phyloP scores from a whole-genome alignment of 768 basidiomycete genomes.

The Tulasnella sp. region DNA sequence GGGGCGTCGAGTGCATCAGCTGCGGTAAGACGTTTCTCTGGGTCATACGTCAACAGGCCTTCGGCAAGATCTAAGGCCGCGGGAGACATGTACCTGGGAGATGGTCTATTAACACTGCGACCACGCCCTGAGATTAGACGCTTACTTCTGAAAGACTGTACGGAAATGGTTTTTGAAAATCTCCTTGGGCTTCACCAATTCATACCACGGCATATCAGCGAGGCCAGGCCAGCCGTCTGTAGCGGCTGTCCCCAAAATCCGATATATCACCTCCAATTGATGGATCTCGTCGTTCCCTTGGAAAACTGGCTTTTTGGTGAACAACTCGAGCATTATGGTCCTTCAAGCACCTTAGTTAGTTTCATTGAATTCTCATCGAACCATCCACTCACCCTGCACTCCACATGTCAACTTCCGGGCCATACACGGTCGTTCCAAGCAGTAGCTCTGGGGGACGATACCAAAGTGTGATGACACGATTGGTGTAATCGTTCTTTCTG shows the following conservation, averaged over 20 bases:
- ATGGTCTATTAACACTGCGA: not conserved
- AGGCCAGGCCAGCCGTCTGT: constrained; percentile 73
- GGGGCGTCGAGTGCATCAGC: constrained; percentile 64
- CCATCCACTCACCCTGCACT: constrained; percentile 70
- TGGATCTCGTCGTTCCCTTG: constrained; percentile 97
- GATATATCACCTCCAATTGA: constrained; percentile 89
- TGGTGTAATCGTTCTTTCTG: constrained; percentile 89
- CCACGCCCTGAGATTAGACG: constrained; percentile 17
- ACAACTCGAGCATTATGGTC: constrained; percentile 98
- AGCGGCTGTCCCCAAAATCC: constrained; percentile 80
- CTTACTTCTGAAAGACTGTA: constrained; percentile 74
- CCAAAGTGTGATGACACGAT: constrained; percentile 97
- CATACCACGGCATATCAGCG: constrained; percentile 88
- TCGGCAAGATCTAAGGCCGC: constrained; percentile 84
- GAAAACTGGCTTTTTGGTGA: constrained; percentile 91
- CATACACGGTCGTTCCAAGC: constrained; percentile 92
- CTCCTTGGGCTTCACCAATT: constrained; percentile 88
- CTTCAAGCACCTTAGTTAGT: constrained; percentile 31
- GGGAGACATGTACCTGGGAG: constrained; percentile 67
- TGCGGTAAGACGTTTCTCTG: constrained; percentile 62
- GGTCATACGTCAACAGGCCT: constrained; percentile 68
- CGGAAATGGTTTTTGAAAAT: constrained; percentile 62
- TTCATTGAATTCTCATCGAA: not conserved
- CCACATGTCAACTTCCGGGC: constrained; percentile 99
- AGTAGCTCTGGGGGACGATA: constrained; percentile 93